phyloP scores from a whole-genome alignment of 78 protist genomes.

The Tieghemostelium lacteum region DNA sequence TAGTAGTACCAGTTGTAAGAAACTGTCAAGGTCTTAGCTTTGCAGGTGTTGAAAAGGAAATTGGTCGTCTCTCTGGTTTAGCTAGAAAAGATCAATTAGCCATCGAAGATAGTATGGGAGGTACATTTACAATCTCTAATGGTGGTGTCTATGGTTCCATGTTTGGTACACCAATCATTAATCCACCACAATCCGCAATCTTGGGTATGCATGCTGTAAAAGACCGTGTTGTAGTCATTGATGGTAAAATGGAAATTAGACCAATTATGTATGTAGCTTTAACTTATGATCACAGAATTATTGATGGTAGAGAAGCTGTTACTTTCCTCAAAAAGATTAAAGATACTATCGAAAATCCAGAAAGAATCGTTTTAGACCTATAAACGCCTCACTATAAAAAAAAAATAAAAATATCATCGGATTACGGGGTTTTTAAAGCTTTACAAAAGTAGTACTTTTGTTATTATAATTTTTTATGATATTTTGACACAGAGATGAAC shows the following conservation, averaged over 20 bases:
- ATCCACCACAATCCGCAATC: slow-evolving; percentile 97
- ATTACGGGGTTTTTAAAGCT: too few species aligned
- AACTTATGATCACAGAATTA: slow-evolving; percentile 98
- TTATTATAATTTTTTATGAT: too few species aligned
- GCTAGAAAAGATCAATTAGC: slow-evolving; percentile 91
- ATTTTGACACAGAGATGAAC: too few species aligned
- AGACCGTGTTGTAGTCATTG: slow-evolving; percentile 90
- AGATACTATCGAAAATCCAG: slow-evolving; percentile 90
- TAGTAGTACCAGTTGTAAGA: slow-evolving; percentile 96
- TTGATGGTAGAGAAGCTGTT: slow-evolving; percentile 98
- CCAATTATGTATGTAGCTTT: slow-evolving; percentile 97
- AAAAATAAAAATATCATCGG: too few species aligned
- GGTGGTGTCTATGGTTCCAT: slow-evolving; percentile 98
- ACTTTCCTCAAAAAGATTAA: slow-evolving; percentile 91
- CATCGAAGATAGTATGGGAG: slow-evolving; percentile 98
- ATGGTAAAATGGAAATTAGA: slow-evolving; percentile 91
- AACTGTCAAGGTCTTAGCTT: slow-evolving; percentile 86
- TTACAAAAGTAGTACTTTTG: too few species aligned
- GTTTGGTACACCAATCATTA: slow-evolving; percentile 98
- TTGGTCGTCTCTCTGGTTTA: slow-evolving; percentile 85
- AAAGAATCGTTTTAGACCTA: slow-evolving; percentile 83
- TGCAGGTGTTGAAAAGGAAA: slow-evolving; percentile 91
- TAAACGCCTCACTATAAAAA: too few species aligned
- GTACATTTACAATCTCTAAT: slow-evolving; percentile 99
- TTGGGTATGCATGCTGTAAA: slow-evolving; percentile 96